Evolutionary conservation across 805 yeast species (phyloP).

Genomic region (Candida maesae): DNA sequence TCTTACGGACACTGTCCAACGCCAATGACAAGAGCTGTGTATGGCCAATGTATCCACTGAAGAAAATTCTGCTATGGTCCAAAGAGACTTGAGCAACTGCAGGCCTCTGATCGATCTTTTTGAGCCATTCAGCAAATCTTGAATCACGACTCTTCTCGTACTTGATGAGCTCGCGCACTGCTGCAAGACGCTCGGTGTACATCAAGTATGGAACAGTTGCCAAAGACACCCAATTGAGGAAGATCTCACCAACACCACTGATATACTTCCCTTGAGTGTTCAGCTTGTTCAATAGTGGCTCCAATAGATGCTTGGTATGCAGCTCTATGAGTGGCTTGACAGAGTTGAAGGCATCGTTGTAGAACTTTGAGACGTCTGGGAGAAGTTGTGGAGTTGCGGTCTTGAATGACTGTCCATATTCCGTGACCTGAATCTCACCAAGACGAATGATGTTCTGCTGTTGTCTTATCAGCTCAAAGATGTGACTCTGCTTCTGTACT

Average conservation of each 20-base stretch:
- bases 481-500: constrained; percentile 65
- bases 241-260: constrained; percentile 57
- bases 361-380: constrained; percentile 51
- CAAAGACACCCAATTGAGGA: constrained; percentile 57
- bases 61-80: constrained; percentile 52
- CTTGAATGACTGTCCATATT: constrained; percentile 44
- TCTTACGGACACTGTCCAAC: constrained; percentile 52
- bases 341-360: constrained; percentile 52
- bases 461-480: constrained; percentile 68
- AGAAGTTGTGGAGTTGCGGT: constrained; percentile 40
- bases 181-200: constrained; percentile 60
- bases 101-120: constrained; percentile 45
- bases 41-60: constrained; percentile 53
- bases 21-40: constrained; percentile 60
- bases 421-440: constrained; percentile 59
- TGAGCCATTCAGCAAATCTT: constrained; percentile 55
- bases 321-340: constrained; percentile 52
- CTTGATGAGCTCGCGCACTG: constrained; percentile 51
- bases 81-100: constrained; percentile 38
- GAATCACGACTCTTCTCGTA: constrained; percentile 41
- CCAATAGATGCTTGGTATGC: constrained; percentile 51
- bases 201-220: constrained; percentile 51
- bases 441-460: constrained; percentile 70
- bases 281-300: constrained; percentile 55
- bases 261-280: constrained; percentile 64